Base-by-base conservation (phyloP, 305 asterid genomes). In the Lippia alba region DNA sequence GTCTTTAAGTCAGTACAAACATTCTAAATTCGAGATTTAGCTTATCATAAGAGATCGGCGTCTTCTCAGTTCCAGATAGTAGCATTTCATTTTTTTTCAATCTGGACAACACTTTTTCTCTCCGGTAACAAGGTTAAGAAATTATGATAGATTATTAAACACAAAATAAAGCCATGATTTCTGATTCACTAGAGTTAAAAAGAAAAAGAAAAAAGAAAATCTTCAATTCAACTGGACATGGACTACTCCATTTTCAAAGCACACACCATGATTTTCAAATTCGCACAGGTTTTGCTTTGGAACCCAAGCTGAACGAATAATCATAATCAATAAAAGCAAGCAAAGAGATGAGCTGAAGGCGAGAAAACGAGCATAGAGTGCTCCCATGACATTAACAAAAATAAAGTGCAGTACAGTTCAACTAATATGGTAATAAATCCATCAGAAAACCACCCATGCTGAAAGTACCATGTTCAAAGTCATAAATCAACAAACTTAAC, bases 401-500 rank as follows among this genome's bases (percentile, higher is more conserved):
- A 73, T 61, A 69, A 77, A 75, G 61, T 55, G 74, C 73, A 74
- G 62, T 72, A 82, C 69, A 77, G 53, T 67, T 71, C 64, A 62
- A 60, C 56, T 24, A 81, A 75, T 59, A 74, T 76, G 60, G 75
- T 59, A 45, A 72, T 54, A 45, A 70, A 74, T 70, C 58, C 74
- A 79, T 71, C 74, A 72, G 50, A 41, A 76, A 81, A 76, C 61
- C 15, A 78, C 71, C 82, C 80, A 67, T 50, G 64, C 54, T 62
- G 60, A 79, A 75, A 82, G 39, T 58, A 78, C 56, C 76, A 76
- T 70, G 69, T 63, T 66, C 70, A 74, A 78, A 79, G 71, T 71
- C 82, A 70, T 75, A 69, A 73, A 78, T 66, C 69, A 73, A 86
- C 83, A 81, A 73, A 81, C 84, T 73, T 82, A 86, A 86, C 76